phyloP scores from a whole-genome alignment of 2,329 filamentous ascomycete species.

The Pestalotiopsis sp. region DNA sequence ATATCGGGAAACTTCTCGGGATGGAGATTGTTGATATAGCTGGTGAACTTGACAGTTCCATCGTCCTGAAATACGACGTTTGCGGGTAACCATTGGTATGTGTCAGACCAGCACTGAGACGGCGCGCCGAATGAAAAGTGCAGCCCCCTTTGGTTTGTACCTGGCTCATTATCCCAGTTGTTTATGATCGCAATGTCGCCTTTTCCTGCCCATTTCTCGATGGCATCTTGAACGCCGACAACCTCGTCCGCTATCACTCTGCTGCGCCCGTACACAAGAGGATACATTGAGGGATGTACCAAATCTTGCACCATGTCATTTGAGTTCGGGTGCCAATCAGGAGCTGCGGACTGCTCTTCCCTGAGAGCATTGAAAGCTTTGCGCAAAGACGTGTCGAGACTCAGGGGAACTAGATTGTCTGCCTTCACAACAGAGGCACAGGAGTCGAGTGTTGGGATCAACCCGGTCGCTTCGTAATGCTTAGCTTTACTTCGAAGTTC shows the following conservation, averaged over 20 bases:
- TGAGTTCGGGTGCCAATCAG: slow-evolving; percentile 61
- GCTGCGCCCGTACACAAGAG: slow-evolving; percentile 50
- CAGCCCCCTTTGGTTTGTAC: neutral
- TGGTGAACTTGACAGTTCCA: slow-evolving; percentile 36
- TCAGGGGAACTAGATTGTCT: slow-evolving; percentile 43
- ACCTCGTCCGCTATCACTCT: slow-evolving; percentile 38
- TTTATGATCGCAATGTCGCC: slow-evolving; percentile 20
- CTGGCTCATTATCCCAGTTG: neutral
- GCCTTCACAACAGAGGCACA: slow-evolving; percentile 52
- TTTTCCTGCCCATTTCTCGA: slow-evolving; percentile 26
- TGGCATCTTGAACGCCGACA: slow-evolving; percentile 26
- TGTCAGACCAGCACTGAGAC: slow-evolving; percentile 29
- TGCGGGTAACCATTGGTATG: slow-evolving; percentile 48
- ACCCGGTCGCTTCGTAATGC: slow-evolving; percentile 41
- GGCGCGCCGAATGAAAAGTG: neutral
- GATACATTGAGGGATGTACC: slow-evolving; percentile 63
- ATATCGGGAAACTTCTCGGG: slow-evolving; percentile 34
- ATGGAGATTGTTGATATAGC: slow-evolving; percentile 51
- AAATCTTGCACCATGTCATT: slow-evolving; percentile 58
- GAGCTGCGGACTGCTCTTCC: slow-evolving; percentile 40
- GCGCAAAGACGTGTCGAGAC: slow-evolving; percentile 36
- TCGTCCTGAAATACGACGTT: slow-evolving; percentile 35
- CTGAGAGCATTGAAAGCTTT: slow-evolving; percentile 45
- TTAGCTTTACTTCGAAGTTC: slow-evolving; percentile 55
- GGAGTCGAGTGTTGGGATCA: slow-evolving; percentile 49